A percentile compares a stretch with the other conserved stretches of the same genome.
Evolutionary conservation across 75 land plant genomes (phyloP).

Genomic region (Adiantum capillusveneris): DNA sequence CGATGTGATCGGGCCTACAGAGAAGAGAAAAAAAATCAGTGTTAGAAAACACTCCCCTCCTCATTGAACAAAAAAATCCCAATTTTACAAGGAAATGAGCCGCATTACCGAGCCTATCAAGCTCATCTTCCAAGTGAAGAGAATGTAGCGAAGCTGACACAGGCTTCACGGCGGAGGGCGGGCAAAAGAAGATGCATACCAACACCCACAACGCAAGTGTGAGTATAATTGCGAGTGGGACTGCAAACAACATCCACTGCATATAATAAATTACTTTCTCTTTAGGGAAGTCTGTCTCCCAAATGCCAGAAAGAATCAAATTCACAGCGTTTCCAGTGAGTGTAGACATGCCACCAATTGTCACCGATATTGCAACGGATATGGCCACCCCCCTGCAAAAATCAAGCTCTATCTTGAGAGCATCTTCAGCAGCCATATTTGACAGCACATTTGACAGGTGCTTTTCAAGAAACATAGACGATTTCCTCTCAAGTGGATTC

Average conservation of each 20-base stretch:
- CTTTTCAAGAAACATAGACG: not conserved
- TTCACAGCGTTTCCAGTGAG: slow-evolving; percentile 83
- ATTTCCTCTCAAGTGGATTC: slow-evolving; percentile 9
- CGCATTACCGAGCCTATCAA: slow-evolving; percentile 50
- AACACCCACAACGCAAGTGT: slow-evolving; percentile 51
- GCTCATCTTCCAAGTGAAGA: slow-evolving; percentile 53
- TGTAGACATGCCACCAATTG: slow-evolving; percentile 80
- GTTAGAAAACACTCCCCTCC: too few species aligned
- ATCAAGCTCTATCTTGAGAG: slow-evolving; percentile 8
- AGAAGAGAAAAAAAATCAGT: too few species aligned
- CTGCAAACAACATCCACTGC: slow-evolving; percentile 68
- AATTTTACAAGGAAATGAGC: too few species aligned
- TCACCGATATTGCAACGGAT: slow-evolving; percentile 33
- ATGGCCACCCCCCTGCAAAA: slow-evolving; percentile 20
- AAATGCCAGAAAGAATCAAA: slow-evolving; percentile 70
- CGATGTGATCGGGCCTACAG: not conserved
- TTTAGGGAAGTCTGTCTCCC: slow-evolving; percentile 53
- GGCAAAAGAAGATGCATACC: slow-evolving; percentile 48
- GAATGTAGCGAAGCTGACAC: slow-evolving; percentile 47
- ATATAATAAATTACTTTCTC: slow-evolving; percentile 53
- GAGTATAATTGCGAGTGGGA: slow-evolving; percentile 57
- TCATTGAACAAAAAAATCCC: too few species aligned
- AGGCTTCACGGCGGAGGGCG: slow-evolving; percentile 23
- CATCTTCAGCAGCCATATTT: not conserved
- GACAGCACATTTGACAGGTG: not conserved